Base-by-base conservation (phyloP, 257 asterid species). In the Schizonepeta tenuifolia region DNA sequence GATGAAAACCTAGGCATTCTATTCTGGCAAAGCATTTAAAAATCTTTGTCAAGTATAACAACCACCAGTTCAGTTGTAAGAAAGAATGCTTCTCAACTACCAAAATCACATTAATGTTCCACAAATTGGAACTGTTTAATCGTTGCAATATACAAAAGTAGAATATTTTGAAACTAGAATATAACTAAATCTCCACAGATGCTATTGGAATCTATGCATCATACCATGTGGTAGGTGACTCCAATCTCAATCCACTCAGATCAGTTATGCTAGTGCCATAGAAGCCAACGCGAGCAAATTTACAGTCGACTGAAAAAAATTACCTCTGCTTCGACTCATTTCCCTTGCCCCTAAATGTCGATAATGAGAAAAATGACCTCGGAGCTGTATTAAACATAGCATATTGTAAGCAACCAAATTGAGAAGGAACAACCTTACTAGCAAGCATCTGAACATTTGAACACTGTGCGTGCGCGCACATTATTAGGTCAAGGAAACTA, bases 281-380 rank as follows among this genome's bases (percentile, higher is more conserved):
- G 57, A 57, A 59, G 74, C 65, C 43, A 43, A 50, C 9, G 70
- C 56, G 74, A 58, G 59, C 61, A 58, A 65, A 74, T 79, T 26
- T 67, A 65, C 80, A 51, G 62, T 47, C 69, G 38, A 73, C 44
- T 22, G 50, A 65, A 31, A 77, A 24, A 7, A 22, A 55, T 83
- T 81, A 89, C 84, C 96, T 84, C 71, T 90, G 89, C 83, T 89
- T 95, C 5, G 93, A 84, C 58, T 95, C 99, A 41, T 90, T 85
- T 77, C 96, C 98, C 77, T 95, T 95, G 94, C 96, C 86, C 83
- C 98, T 88, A 71, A 95, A 92, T 41, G 97, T 71, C 2, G 99
- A 88, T 46, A 89, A 81, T 36, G 96, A 95, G 86, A 92, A 92
- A 76, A 95, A 95, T 46, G 98, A 95, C 73, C 93, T 85, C 18